Evolutionary conservation across 306 rosid species (phyloP), one percentile per base, ranked within the genome.

Genomic region (Dalbergia cultrata): DNA sequence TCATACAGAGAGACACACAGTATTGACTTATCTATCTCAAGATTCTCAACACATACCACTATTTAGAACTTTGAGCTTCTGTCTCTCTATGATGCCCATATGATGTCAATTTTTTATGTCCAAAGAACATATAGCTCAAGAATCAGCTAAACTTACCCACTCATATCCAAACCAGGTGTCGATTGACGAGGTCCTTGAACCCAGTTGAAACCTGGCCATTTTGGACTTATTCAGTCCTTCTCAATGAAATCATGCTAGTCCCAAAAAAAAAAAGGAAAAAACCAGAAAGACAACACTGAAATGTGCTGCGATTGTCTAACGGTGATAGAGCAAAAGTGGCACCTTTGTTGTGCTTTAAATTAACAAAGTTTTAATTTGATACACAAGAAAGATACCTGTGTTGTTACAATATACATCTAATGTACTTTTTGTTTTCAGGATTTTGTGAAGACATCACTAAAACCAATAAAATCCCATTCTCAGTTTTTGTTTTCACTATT

Each of bases 111-210:
- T 49, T 49, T 49, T 49, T 14, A 49, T 13, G 54, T 49, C 16
- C 54, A 49, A 49, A 49, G 8, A 49, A 49, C 54, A 49, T 49
- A 5, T 21, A 13, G 22, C 60, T 54, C 65, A 21, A 16, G 34
- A 59, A 22, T 59, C 18, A 59, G 65, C 65, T 59, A 59, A 21
- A 59, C 65, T 59, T 59, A 26, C 65, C 65, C 65, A 9, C 65
- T 59, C 65, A 22, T 11, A 9, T 21, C 37, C 65, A 59, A 59
- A 22, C 35, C 65, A 59, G 13, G 65, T 59, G 3, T 59, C 10
- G 68, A 63, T 13, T 63, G 68, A 63, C 4, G 44, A 63, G 35
- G 68, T 21, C 21, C 60, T 21, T n/a, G 26, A 54, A 54, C 8
- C 60, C 60, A 54, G 26, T 54, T 17, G 60, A 5, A 54, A 17